These are phyloP conservation scores for Ambrosiella xylebori DNA, from an alignment of 2,329 filamentous ascomycete genomes.

Conservation along the genomic window DNA sequence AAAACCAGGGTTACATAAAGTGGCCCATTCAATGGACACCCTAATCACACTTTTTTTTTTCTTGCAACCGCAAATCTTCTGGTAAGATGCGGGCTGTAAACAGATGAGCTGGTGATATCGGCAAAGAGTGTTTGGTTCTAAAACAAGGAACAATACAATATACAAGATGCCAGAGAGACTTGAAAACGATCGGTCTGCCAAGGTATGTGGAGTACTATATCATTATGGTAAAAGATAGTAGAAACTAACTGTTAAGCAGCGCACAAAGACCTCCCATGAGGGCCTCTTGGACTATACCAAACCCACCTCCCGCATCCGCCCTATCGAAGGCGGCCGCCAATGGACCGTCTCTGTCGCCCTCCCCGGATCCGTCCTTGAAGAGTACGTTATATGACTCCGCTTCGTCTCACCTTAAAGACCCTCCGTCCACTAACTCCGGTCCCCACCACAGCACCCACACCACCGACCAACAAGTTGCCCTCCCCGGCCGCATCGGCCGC, in stretches of 20 bases:
- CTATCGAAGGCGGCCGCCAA: conserved; percentile 40
- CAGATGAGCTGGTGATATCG: not conserved
- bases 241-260: conserved; percentile 21
- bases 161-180: conserved; percentile 6
- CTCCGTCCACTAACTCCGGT: not conserved
- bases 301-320: conserved; percentile 51
- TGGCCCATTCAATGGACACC: conserved; percentile 14
- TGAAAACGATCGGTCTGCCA: conserved; percentile 9
- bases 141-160: not conserved
- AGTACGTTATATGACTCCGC: conserved; percentile 30
- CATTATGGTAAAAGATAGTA: too few species aligned
- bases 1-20: conserved; percentile 13
- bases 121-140: not conserved
- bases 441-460: conserved; percentile 41
- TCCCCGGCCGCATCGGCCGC: conserved; percentile 61
- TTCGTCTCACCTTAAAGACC: too few species aligned
- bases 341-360: conserved; percentile 66
- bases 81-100: not conserved
- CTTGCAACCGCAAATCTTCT: conserved; percentile 8
- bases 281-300: conserved; percentile 30
- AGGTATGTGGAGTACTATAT: conserved; percentile 1
- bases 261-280: conserved; percentile 31
- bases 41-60: conserved; percentile 13
- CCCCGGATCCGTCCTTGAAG: conserved; percentile 59
- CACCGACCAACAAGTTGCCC: conserved; percentile 56